These are phyloP conservation scores for Pleurozium schreberi DNA, from an alignment of 225 moss, liverwort and hornwort genomes.

Conservation along the genomic window DNA sequence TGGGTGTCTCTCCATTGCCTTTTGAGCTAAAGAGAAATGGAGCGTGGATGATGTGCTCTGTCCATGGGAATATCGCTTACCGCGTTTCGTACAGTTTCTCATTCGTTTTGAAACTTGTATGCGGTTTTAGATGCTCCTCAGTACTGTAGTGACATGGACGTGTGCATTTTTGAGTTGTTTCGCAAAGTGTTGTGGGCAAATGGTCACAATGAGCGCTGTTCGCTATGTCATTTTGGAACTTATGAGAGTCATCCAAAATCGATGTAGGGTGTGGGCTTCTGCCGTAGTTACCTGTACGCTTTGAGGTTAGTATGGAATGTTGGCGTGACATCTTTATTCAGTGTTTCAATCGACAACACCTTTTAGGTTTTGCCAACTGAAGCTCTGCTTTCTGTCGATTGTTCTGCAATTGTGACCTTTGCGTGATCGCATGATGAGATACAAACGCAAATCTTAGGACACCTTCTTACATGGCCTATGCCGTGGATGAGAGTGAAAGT, in stretches of 20 bases:
- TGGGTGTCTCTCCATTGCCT: background rate
- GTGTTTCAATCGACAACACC: background rate
- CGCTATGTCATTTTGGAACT: no score
- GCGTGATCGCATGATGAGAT: background rate
- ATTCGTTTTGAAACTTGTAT: background rate
- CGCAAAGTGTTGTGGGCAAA: background rate
- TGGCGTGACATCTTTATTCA: background rate
- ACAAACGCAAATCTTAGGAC: constrained; percentile 21
- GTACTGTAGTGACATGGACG: no score
- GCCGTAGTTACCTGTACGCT: background rate
- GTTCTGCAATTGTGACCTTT: background rate
- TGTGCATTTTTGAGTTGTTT: background rate
- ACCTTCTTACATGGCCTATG: constrained; percentile 9
- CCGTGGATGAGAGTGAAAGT: constrained; percentile 23
- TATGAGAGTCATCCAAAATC: background rate
- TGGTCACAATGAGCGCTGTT: background rate
- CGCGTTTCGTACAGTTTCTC: background rate
- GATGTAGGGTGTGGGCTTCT: background rate
- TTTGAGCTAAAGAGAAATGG: background rate
- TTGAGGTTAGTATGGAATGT: background rate
- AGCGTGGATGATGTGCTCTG: background rate
- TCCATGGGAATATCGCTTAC: background rate
- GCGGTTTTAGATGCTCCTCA: background rate
- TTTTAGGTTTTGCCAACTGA: no score
- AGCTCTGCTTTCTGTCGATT: no score